Evolutionary conservation across 805 yeast species (phyloP).

Genomic region (Kazachstania bromeliacearum): DNA sequence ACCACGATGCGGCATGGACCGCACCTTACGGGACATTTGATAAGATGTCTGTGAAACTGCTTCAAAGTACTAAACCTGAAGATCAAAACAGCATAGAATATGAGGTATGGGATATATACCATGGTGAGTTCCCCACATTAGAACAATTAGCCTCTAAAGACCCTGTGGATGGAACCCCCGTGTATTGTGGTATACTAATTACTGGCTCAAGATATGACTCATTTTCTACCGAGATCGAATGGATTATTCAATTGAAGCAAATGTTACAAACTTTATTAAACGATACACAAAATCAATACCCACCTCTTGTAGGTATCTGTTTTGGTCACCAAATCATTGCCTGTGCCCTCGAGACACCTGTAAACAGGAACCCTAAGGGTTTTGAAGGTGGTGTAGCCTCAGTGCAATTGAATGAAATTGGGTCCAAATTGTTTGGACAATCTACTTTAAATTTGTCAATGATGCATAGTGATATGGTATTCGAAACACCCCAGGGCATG

Average conservation of each 20-base stretch:
- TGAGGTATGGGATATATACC: constrained; percentile 11
- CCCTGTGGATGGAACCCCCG: constrained; percentile 5
- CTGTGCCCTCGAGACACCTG: constrained; percentile 52
- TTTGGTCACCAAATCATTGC: constrained; percentile 82
- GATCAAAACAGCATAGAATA: constrained; percentile 14
- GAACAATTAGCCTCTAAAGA: constrained; percentile 8
- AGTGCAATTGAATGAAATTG: constrained; percentile 36
- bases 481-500: constrained; percentile 33
- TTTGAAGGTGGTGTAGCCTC: constrained; percentile 64
- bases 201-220: constrained; percentile 44
- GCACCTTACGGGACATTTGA: constrained; percentile 22
- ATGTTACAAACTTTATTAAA: constrained; percentile 22
- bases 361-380: constrained; percentile 49
- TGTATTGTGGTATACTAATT: constrained; percentile 32
- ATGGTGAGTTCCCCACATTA: constrained; percentile 20
- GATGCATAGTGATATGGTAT: constrained; percentile 50
- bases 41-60: constrained; percentile 17
- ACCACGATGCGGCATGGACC: constrained; percentile 16
- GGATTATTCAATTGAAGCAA: constrained; percentile 35
- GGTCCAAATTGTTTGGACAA: constrained; percentile 14
- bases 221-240: constrained; percentile 30
- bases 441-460: constrained; percentile 37
- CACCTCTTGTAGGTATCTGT: constrained; percentile 65
- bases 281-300: constrained; percentile 11
- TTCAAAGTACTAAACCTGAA: constrained; percentile 10